Evolutionary conservation across 805 yeast species (phyloP), one percentile per base, ranked within the genome.

Genomic region (Torulaspora delbrueckii): DNA sequence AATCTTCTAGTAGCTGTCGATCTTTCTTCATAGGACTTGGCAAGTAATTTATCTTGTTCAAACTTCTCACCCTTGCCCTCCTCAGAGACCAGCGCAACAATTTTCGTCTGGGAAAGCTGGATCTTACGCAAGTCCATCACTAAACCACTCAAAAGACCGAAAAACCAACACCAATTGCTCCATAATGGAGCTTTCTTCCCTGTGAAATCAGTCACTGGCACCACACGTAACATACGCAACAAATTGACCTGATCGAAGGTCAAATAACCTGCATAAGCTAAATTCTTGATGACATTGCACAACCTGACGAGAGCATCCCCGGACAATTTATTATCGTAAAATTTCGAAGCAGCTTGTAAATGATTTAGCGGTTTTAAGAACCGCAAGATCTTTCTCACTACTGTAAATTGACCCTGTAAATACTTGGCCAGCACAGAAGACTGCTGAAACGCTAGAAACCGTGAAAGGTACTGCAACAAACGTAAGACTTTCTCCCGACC

Each of bases 401-500:
- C 65, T 1, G 86, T 76, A 25, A 87, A 75, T 52, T 84, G 80
- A 37, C 62, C 63, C 67, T 82, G 86, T 51, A 88, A 65, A 18
- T 74, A 70, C 54, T 75, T 76, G 62, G 80, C 74, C 48, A 76
- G 63, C 38, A 66, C 65, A 27, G 82, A 75, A 37, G 73, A 72
- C 41, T 78, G 72, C 60, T 81, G 79, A 64, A 71, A 84, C 13
- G 85, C 71, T 37, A 87, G 66, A 64, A 90, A 84, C 49, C 95
- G 74, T 9, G 87, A 77, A 53, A 86, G 73, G 69, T 90, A 90
- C 54, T 91, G 96, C 39, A 86, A 75, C 44, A 84, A 68, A 55
- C 96, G 81, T 59, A 86, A 73, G 10, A 82, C 65, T 70, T 89
- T 89, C 62, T 89, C 96, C 55, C 96, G 76, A 47, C 91, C 91